These are phyloP conservation scores for Hypsizygus marmoreus DNA, from an alignment of 768 basidiomycete species.

Conservation along the genomic window DNA sequence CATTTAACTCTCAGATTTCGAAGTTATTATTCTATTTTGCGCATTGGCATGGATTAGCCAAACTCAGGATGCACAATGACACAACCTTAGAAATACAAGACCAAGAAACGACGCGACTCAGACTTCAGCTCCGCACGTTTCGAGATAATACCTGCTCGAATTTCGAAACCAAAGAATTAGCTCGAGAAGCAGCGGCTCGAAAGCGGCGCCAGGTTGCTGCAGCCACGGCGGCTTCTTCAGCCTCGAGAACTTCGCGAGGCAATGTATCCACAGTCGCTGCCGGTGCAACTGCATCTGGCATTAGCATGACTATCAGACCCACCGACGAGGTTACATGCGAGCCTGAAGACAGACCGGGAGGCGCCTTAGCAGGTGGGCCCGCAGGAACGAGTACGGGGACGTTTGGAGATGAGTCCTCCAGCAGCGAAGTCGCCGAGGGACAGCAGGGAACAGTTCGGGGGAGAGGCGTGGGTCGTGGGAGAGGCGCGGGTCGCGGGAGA, in stretches of 20 bases:
- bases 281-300: background rate
- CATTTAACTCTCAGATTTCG: slow-evolving; percentile 19
- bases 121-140: slow-evolving; percentile 12
- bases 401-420: no score
- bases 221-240: background rate
- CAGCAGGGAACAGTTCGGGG: no score
- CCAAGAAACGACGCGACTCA: slow-evolving; percentile 18
- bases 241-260: no score
- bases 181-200: slow-evolving; percentile 10
- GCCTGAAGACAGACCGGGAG: no score
- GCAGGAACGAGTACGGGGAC: no score
- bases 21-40: slow-evolving; percentile 26
- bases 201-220: background rate
- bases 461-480: no score
- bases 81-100: slow-evolving; percentile 14
- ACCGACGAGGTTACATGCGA: no score
- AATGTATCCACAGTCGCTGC: background rate
- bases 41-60: slow-evolving; percentile 32
- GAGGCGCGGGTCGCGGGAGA: no score
- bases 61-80: slow-evolving; percentile 8
- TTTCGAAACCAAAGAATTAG: slow-evolving; percentile 12
- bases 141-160: slow-evolving; percentile 5
- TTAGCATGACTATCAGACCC: no score
- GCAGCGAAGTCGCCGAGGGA: no score
- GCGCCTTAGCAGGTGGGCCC: no score